phyloP scores from a whole-genome alignment of 805 yeast species.

The Lipomyces yamanashiensis region DNA sequence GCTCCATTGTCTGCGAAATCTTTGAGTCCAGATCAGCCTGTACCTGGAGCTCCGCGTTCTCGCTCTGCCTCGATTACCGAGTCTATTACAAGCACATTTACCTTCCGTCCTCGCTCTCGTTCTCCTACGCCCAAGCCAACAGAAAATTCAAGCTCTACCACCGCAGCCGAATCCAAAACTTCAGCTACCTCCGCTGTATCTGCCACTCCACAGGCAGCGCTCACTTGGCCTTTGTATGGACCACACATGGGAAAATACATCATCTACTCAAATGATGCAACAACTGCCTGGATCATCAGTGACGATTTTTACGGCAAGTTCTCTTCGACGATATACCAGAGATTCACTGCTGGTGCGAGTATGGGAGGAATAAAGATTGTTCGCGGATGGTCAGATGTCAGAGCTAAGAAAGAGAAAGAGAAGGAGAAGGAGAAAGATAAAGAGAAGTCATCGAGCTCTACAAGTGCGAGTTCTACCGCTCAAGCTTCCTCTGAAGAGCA shows the following conservation, averaged over 20 bases:
- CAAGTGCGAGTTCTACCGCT: no score
- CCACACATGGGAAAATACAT: slow-evolving; percentile 39
- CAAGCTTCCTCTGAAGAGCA: background rate
- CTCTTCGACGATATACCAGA: slow-evolving; percentile 32
- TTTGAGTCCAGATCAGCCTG: background rate
- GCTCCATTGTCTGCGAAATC: no score
- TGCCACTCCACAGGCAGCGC: slow-evolving; percentile 5
- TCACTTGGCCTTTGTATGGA: slow-evolving; percentile 38
- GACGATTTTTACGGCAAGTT: slow-evolving; percentile 39
- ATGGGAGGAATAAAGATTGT: slow-evolving; percentile 40
- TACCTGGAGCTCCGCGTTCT: background rate
- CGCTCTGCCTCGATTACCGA: slow-evolving; percentile 32
- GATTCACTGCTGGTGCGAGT: slow-evolving; percentile 36
- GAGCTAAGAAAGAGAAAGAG: slow-evolving; percentile 16
- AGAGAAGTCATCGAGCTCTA: no score
- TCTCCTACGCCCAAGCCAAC: slow-evolving; percentile 13
- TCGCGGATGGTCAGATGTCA: slow-evolving; percentile 39
- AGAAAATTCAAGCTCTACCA: background rate
- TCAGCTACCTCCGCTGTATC: slow-evolving; percentile 3
- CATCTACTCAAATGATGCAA: slow-evolving; percentile 35
- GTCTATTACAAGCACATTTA: slow-evolving; percentile 29
- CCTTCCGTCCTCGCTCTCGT: slow-evolving; percentile 23
- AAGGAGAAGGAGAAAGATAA: no score
- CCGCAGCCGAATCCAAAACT: slow-evolving; percentile 3
- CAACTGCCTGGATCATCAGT: slow-evolving; percentile 39